These are phyloP conservation scores for Aspergillus proliferans DNA, from an alignment of 2,329 filamentous ascomycete genomes.

Conservation along the genomic window DNA sequence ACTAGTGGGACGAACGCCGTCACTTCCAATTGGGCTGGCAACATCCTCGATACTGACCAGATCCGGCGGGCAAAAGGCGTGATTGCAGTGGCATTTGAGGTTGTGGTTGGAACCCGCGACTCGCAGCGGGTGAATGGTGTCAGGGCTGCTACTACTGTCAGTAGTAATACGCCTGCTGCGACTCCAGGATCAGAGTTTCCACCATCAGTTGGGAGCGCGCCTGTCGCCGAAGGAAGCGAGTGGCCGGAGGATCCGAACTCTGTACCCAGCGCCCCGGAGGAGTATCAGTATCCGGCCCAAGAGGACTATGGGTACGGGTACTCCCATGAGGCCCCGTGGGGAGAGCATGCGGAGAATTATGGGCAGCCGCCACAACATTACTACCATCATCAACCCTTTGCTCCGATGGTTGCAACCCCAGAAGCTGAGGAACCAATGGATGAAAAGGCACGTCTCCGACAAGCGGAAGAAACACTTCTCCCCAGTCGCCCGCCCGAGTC, in stretches of 20 bases:
- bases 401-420: constrained; percentile 33
- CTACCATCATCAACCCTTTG: constrained; percentile 13
- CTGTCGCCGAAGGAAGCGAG: constrained; percentile 17
- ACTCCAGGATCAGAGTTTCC: constrained; percentile 16
- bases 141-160: constrained; percentile 24
- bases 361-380: constrained; percentile 7
- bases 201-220: constrained; percentile 12
- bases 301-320: constrained; percentile 19
- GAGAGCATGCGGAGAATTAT: constrained; percentile 23
- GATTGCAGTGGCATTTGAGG: constrained; percentile 78
- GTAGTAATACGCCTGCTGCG: constrained; percentile 1
- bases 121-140: constrained; percentile 52
- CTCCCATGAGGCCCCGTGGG: constrained; percentile 19
- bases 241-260: constrained; percentile 19
- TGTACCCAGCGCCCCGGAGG: constrained; percentile 12
- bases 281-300: constrained; percentile 11
- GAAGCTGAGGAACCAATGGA: constrained; percentile 58
- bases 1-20: constrained; percentile 25
- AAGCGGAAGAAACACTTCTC: constrained; percentile 70
- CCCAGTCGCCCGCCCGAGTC: constrained; percentile 67
- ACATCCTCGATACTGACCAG: constrained; percentile 79
- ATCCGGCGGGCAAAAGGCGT: constrained; percentile 86
- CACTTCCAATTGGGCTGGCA: constrained; percentile 44
- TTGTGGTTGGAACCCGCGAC: constrained; percentile 80
- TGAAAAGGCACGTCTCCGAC: constrained; percentile 75